Percentiles rank a stretch among this genome's conserved stretches.
These are phyloP conservation scores for Leishmania braziliensis DNA, from an alignment of 208 protist genomes.

Conservation along the genomic window DNA sequence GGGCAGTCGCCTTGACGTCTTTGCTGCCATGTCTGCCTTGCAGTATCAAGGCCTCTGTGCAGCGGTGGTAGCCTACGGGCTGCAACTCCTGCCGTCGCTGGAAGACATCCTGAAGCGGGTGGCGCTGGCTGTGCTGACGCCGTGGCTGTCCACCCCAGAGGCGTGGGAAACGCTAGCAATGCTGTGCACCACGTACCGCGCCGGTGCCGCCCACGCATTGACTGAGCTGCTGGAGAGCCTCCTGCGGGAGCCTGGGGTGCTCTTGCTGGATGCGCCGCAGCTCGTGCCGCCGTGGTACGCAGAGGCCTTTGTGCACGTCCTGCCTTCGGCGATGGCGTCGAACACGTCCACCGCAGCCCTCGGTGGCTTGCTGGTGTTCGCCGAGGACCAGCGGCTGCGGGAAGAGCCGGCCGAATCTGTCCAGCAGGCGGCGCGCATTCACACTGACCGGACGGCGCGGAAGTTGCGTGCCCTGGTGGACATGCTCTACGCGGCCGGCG, in stretches of 20 bases:
- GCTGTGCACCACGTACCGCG: constrained; percentile 58
- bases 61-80: constrained; percentile 36
- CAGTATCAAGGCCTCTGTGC: constrained; percentile 43
- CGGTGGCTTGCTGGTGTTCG: constrained; percentile 19
- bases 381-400: constrained; percentile 18
- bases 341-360: constrained; percentile 16
- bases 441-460: constrained; percentile 26
- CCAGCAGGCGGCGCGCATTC: constrained; percentile 14
- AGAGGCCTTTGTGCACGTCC: constrained; percentile 17
- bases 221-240: constrained; percentile 56
- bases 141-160: constrained; percentile 40
- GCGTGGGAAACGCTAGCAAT: constrained; percentile 60
- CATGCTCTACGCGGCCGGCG: constrained; percentile 46
- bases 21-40: constrained; percentile 51
- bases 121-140: constrained; percentile 47
- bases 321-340: constrained; percentile 14
- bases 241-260: constrained; percentile 40
- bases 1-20: constrained; percentile 38
- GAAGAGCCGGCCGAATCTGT: not conserved
- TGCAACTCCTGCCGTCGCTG: constrained; percentile 63
- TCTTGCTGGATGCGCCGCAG: constrained; percentile 54
- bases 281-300: constrained; percentile 39
- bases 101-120: constrained; percentile 54
- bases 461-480: constrained; percentile 50
- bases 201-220: constrained; percentile 48